Evolutionary conservation across 2,329 filamentous ascomycete species (phyloP).

Genomic region (Apiospora sp.): DNA sequence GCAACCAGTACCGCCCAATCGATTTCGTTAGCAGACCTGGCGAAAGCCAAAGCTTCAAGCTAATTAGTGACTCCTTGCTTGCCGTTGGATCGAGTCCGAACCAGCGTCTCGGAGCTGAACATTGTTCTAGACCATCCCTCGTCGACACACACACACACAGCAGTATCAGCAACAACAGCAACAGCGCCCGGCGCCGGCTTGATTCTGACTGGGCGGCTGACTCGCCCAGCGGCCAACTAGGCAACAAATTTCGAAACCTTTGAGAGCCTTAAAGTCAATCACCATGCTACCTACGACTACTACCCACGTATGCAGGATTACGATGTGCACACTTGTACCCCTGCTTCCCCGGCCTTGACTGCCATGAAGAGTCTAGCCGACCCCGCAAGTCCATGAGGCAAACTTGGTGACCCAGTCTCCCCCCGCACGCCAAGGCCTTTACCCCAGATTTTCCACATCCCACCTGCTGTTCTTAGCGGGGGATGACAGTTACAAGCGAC

Average conservation of each 20-base stretch:
- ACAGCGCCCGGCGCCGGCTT: neutral
- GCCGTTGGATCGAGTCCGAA: neutral
- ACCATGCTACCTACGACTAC: neutral
- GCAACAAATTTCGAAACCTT: constrained; percentile 5
- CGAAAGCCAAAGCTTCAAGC: neutral
- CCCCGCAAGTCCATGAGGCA: constrained; percentile 17
- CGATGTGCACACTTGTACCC: neutral
- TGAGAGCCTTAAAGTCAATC: neutral
- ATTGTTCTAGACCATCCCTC: neutral
- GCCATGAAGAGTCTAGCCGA: constrained; percentile 20
- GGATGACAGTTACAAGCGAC: neutral
- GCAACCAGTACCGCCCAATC: neutral
- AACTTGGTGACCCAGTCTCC: constrained; percentile 3
- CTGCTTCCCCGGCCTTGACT: constrained; percentile 21
- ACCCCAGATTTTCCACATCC: constrained; percentile 10
- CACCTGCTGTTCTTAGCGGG: neutral
- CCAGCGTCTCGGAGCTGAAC: neutral
- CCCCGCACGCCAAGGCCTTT: constrained; percentile 22
- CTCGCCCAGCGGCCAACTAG: constrained; percentile 1
- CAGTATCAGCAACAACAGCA: neutral
- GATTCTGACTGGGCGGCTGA: neutral
- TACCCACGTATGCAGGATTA: neutral
- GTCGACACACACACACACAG: neutral
- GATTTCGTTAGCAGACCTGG: neutral
- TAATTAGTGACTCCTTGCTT: neutral